Evolutionary conservation across 225 moss, liverwort and hornwort genomes (phyloP).

Genomic region (Pseudisothecium myosuroides): DNA sequence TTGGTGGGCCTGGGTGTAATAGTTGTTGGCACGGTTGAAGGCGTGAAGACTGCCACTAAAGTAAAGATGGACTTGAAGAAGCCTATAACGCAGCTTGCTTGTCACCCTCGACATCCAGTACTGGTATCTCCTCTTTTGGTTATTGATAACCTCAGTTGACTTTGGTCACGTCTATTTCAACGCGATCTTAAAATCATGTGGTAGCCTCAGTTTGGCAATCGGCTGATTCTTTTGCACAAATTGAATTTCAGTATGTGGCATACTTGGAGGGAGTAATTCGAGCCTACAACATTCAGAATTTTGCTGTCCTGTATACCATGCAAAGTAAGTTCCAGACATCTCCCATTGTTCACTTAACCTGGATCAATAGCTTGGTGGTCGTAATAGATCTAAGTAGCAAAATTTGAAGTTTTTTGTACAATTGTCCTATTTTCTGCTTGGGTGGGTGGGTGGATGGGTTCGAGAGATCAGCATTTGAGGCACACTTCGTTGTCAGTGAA

Average conservation of each 20-base stretch:
- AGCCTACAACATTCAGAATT: slow-evolving; percentile 89
- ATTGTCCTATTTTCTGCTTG: not conserved
- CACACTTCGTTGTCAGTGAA: not conserved
- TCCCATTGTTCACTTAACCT: not conserved
- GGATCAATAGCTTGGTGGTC: not conserved
- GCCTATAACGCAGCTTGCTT: slow-evolving; percentile 96
- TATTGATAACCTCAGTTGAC: not conserved
- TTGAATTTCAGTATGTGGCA: slow-evolving; percentile 73
- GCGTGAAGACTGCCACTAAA: slow-evolving; percentile 80
- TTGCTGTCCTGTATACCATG: slow-evolving; percentile 73
- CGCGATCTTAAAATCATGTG: not conserved
- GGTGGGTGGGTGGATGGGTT: not conserved
- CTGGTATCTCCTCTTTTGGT: slow-evolving; percentile 34
- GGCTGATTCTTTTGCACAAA: not conserved
- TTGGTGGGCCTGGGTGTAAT: slow-evolving; percentile 8
- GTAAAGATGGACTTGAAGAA: slow-evolving; percentile 98
- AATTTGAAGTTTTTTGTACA: not conserved
- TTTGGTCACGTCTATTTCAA: not conserved
- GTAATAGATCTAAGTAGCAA: not conserved
- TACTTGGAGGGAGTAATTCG: slow-evolving; percentile 92
- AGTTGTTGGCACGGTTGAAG: slow-evolving; percentile 99
- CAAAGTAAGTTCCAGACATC: slow-evolving; percentile 52
- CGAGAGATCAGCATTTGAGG: not conserved
- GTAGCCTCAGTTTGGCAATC: not conserved
- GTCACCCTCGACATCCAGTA: slow-evolving; percentile 88